Evolutionary conservation across 2,329 filamentous ascomycete genomes (phyloP), one percentile per base, ranked within the genome.

Genomic region (Dactylellina leptospora): DNA sequence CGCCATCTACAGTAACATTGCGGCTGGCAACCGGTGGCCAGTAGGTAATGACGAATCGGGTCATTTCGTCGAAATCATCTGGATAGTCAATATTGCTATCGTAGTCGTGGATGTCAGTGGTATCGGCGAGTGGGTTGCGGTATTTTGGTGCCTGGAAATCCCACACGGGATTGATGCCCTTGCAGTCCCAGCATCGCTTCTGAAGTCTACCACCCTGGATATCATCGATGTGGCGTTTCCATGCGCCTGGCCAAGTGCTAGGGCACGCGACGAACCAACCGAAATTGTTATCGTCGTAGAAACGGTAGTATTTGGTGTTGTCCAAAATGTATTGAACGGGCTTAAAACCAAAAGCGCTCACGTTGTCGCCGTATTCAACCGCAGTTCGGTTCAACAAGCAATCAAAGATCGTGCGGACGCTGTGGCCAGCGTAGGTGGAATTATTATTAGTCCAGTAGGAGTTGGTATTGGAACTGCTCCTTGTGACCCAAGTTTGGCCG

Each of bases 211-310:
- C 23, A 13, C 18, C n/a, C 23, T 56, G 42, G n/a, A 58, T 9
- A 11, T 44, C 51, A 16, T n/a, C n/a, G n/a, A n/a, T n/a, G n/a
- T n/a, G n/a, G n/a, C 61, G 61, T 23, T 66, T 66, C 61, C 61
- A 66, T 18, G 61, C 61, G 30, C 61, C 61, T n/a, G 61, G 44
- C 61, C 61, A 66, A 11, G 40, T 66, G 51, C n/a, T 50, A 23
- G 61, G 61, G n/a, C 61, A 66, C 22, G 50, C 61, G 50, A 28
- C 51, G 16, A 66, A 66, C 61, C 61, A 66, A 13, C 38, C 61
- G 38, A 66, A 66, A 27, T 66, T 66, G 42, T 66, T 66, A n/a
- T 56, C 53, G 22, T 66, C 61, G 44, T 66, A 66, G 25, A 66
- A 66, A 3, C 61, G 51, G 30, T 66, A 66, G 30, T 66, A 66